Evolutionary conservation across 352 stramenopile genomes (phyloP).

Genomic region (Phytophthora colocasiae): DNA sequence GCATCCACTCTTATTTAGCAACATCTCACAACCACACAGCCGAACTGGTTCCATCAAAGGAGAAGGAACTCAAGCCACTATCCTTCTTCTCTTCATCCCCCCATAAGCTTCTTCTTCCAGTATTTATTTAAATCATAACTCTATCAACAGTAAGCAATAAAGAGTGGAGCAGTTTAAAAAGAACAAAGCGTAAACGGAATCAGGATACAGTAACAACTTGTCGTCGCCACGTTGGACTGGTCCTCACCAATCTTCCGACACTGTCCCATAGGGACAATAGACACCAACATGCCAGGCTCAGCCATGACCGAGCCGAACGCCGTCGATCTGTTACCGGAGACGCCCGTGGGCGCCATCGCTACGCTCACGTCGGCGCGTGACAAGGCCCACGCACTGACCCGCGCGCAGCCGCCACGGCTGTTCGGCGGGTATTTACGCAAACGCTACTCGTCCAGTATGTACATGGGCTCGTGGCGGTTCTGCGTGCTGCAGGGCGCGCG

Average conservation of each 20-base stretch:
- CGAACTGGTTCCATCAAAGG: not conserved
- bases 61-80: not conserved
- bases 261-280: not conserved
- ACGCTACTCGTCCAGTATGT: constrained; percentile 67
- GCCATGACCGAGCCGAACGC: not conserved
- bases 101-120: not conserved
- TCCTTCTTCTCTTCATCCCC: not conserved
- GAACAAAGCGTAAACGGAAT: not conserved
- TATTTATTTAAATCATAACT: no score
- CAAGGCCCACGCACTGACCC: constrained; percentile 6
- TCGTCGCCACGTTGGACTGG: constrained; percentile 13
- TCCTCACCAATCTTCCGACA: constrained; percentile 8
- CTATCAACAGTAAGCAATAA: no score
- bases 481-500: constrained; percentile 69
- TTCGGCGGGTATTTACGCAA: constrained; percentile 74
- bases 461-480: constrained; percentile 83
- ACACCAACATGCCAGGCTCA: constrained; percentile 1
- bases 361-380: constrained; percentile 13
- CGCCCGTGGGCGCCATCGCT: constrained; percentile 20
- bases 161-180: not conserved
- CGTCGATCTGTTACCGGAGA: constrained; percentile 19
- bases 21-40: not conserved
- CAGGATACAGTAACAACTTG: not conserved
- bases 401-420: constrained; percentile 6
- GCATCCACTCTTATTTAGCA: not conserved